phyloP scores from a whole-genome alignment of 1,284 basidiomycete genomes.

The Cutaneotrichosporon arboriforme region DNA sequence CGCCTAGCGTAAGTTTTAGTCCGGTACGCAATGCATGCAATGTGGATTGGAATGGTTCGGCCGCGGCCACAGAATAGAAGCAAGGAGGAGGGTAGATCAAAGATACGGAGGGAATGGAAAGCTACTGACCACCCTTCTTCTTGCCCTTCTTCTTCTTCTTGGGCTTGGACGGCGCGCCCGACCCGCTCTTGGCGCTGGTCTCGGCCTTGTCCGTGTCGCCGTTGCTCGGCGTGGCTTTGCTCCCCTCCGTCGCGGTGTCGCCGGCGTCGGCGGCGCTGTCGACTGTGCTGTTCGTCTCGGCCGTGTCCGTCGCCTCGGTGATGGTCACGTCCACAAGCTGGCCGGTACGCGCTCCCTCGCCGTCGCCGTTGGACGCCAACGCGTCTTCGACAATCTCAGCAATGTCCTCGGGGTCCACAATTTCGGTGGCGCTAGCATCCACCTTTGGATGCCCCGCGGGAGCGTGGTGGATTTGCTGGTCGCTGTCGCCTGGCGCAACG shows the following conservation, averaged over 20 bases:
- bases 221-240: neutral
- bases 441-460: neutral
- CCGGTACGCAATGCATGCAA: slow-evolving; percentile 5
- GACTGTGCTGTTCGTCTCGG: neutral
- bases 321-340: neutral
- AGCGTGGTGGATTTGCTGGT: neutral
- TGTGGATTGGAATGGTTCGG: neutral
- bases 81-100: too few species aligned
- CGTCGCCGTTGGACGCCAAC: neutral
- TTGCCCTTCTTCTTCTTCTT: slow-evolving; percentile 13
- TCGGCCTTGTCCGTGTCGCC: slow-evolving; percentile 5
- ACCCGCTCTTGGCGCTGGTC: neutral
- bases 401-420: neutral
- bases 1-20: neutral
- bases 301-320: neutral
- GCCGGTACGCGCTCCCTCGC: neutral
- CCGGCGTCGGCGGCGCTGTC: neutral
- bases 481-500: neutral
- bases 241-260: neutral
- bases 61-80: too few species aligned
- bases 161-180: neutral
- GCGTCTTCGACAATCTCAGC: neutral
- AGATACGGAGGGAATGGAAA: neutral
- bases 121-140: slow-evolving; percentile 11
- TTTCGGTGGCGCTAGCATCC: neutral